Percentiles rank a stretch among this genome's conserved stretches.
Evolutionary conservation across 371 early-diverging fungal species (phyloP).

Genomic region (Mortierella sp.): DNA sequence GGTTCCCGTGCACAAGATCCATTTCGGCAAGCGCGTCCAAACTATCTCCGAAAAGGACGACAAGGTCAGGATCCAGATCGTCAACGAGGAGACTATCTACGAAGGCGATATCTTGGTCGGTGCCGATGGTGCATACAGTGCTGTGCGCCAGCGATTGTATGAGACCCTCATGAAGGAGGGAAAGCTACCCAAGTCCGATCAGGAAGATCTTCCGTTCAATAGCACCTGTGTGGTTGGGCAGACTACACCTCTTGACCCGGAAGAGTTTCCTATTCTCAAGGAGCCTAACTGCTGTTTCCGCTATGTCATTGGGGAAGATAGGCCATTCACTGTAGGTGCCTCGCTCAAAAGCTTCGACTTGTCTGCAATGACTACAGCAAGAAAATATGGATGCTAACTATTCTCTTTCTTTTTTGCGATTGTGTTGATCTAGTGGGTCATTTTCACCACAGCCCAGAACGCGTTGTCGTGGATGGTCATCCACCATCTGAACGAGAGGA

Average conservation of each 20-base stretch:
- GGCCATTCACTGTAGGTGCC: slow-evolving; percentile 9
- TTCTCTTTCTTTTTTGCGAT: background rate
- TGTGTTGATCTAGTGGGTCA: background rate
- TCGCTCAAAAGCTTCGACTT: background rate
- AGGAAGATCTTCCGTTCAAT: slow-evolving; percentile 11
- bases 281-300: slow-evolving; percentile 2
- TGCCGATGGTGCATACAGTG: slow-evolving; percentile 20
- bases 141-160: slow-evolving; percentile 12
- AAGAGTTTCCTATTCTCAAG: slow-evolving; percentile 8
- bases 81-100: slow-evolving; percentile 2
- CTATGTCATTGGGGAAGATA: slow-evolving; percentile 1
- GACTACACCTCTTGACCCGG: background rate
- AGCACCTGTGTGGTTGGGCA: slow-evolving; percentile 19
- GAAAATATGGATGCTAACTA: background rate
- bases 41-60: background rate
- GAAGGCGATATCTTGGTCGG: slow-evolving; percentile 18
- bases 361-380: background rate
- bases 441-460: background rate
- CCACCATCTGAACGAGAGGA: background rate
- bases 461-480: background rate
- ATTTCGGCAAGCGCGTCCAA: slow-evolving; percentile 2
- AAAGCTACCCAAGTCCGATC: background rate
- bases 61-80: background rate
- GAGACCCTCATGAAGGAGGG: background rate
- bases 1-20: slow-evolving; percentile 12